phyloP scores from a whole-genome alignment of 805 yeast genomes.

The Zygosaccharomyces lentus region DNA sequence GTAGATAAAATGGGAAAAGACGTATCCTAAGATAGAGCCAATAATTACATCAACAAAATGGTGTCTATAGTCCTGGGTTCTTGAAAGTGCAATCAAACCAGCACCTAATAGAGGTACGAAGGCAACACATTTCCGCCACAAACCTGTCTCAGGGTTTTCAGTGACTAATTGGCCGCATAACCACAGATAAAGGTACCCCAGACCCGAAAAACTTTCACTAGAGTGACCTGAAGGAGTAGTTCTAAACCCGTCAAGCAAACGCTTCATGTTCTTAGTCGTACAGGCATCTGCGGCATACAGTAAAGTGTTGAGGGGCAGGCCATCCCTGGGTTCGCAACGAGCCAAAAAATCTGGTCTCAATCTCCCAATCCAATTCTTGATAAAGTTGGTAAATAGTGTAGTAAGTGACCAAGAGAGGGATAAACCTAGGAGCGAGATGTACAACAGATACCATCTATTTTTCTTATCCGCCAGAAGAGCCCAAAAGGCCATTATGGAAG shows the following conservation, averaged over 20 bases:
- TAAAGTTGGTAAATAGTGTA: slow-evolving; percentile 60
- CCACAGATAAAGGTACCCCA: slow-evolving; percentile 62
- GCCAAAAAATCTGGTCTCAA: slow-evolving; percentile 90
- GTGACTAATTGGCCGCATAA: slow-evolving; percentile 60
- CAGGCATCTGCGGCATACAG: slow-evolving; percentile 64
- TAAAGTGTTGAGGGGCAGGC: slow-evolving; percentile 51
- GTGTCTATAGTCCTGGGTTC: slow-evolving; percentile 92
- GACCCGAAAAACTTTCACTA: slow-evolving; percentile 62
- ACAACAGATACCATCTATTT: slow-evolving; percentile 55
- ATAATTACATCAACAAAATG: slow-evolving; percentile 80
- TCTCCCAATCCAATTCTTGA: slow-evolving; percentile 84
- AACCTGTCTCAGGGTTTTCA: slow-evolving; percentile 47
- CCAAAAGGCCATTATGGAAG: slow-evolving; percentile 36
- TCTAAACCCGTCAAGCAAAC: slow-evolving; percentile 65
- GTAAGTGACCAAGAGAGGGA: slow-evolving; percentile 55
- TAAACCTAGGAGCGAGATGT: slow-evolving; percentile 64
- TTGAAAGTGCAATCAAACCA: slow-evolving; percentile 67
- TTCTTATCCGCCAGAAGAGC: slow-evolving; percentile 40
- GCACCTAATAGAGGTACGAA: slow-evolving; percentile 65
- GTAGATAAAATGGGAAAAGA: slow-evolving; percentile 47
- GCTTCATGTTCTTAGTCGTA: slow-evolving; percentile 44
- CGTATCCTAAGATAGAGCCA: slow-evolving; percentile 65
- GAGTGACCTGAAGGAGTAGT: slow-evolving; percentile 85
- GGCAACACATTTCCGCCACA: slow-evolving; percentile 57
- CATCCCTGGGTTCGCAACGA: slow-evolving; percentile 67